Evolutionary conservation across 805 yeast species (phyloP), one percentile per base, ranked within the genome.

Genomic region (Candida boleticola): DNA sequence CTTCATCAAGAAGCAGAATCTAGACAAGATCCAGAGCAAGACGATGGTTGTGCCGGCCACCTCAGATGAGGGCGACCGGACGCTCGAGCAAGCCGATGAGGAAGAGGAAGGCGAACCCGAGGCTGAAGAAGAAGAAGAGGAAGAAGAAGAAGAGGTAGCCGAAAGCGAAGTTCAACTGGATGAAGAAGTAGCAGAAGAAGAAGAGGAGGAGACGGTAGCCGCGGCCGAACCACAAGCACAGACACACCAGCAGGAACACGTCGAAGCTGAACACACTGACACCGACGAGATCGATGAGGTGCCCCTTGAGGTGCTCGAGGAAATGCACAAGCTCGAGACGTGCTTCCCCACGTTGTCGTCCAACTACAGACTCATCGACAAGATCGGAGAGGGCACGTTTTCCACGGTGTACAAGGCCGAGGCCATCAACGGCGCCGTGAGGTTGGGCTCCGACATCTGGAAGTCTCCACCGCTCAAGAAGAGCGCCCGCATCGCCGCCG

Each of bases 301-400:
- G 0, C 70, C 82, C 2, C 57, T 68, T 1, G 82, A 76, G 39
- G 75, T 79, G 3, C 60, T 75, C 26, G 80, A 75, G 45, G 89
- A 83, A 48, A 79, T 82, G 74, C 64, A 68, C 31, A 68, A 68
- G 39, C 66, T 83, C 9, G 76, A 76, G 39, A 66, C 64, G 27
- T 71, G 78, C 22, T 83, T 87, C 50, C 78, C 79, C 2, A 71
- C 71, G 0, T 61, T 87, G 29, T 61, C 72, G 1, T 61, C 69
- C 11, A 64, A 74, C 33, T 81, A 74, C 51, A 60, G 75, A 17
- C 54, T 81, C 21, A 61, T 79, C 17, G 81, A 78, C 46, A 80
- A 80, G 51, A 76, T 81, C 40, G 85, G 85, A 26, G 85, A 81
- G 57, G 86, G 86, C 20, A 80, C 86, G 1, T 80, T 80, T 48